Evolutionary conservation across 176 grass and related monocot genomes (phyloP), one percentile per base, ranked within the genome.

Genomic region (Rhipidocladum racemiflorum): DNA sequence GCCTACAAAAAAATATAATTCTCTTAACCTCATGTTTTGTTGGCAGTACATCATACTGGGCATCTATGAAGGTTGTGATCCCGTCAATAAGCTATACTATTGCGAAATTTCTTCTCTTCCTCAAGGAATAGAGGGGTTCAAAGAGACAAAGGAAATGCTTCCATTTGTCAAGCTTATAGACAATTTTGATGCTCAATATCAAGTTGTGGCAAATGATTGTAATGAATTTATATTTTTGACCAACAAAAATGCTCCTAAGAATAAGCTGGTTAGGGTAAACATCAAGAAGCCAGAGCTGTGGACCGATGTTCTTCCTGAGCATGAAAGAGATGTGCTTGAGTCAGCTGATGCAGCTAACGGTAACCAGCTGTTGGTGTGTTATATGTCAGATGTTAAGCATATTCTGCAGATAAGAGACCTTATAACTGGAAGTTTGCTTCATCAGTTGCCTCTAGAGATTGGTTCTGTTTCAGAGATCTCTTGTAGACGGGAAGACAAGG

Each of bases 331-430:
- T 79, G 92, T 97, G 50, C 84, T 97, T 0, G 86, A 94, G 65
- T 86, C 86, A 84, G 90, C 87, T 48, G 62, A 85, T 4, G 74
- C 79, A 5, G 92, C 93, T 78, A 94, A 94, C 40, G 70, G 75
- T 71, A 87, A 93, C 81, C 90, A 97, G 79, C 57, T 97, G 20
- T 79, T 97, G 81, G 87, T 94, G 56, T 87, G 88, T 70, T 97
- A 94, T 78, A 91, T 97, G 86, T 92, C 88, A 83, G 92, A 97
- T 91, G 92, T 94, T 45, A 97, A 97, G 75, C 85, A 94, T 72
- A 76, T 91, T 72, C 68, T 97, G 66, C 92, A 97, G 83, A 83
- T 97, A 83, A 89, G 95, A 77, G 92, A 97, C 59, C 85, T 94
- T 86, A 73, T 68, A 61, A 92, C 95, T 54, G 95, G 92, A 70